Conservation (phyloP, 805 yeast genomes). For the Spathaspora girioi region DNA sequence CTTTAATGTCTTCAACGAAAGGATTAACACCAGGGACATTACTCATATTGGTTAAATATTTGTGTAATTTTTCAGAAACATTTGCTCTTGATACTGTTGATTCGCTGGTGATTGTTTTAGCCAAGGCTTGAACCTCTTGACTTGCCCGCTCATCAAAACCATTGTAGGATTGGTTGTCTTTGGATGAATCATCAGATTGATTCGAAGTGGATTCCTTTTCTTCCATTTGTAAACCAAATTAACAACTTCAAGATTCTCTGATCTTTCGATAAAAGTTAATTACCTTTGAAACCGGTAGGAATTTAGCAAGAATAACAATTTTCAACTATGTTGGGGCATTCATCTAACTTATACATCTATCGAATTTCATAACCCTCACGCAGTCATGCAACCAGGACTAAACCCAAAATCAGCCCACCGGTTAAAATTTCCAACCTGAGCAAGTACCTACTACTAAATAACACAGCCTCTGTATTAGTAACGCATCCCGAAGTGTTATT, state of each 20-base stretch:
- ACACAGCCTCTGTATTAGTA: neutral
- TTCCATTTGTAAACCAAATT: constrained; percentile 16
- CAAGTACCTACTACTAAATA: neutral
- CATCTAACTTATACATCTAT: neutral
- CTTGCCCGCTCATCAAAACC: constrained; percentile 36
- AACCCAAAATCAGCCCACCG: neutral
- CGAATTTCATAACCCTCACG: neutral
- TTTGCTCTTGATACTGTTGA: constrained; percentile 9
- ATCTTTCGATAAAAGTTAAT: neutral
- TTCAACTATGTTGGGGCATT: neutral
- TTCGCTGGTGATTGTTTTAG: constrained; percentile 34
- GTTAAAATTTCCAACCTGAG: neutral
- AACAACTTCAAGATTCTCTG: too few relatives aligned
- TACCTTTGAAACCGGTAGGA: too few relatives aligned
- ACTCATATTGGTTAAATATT: constrained; percentile 48
- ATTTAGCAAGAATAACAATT: too few relatives aligned
- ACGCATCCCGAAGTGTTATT: neutral
- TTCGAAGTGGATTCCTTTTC: constrained; percentile 26
- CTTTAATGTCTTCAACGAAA: constrained; percentile 17
- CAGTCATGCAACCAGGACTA: neutral
- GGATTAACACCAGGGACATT: constrained; percentile 49
- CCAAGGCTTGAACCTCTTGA: constrained; percentile 36
- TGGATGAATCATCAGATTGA: constrained; percentile 6
- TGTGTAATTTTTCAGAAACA: constrained; percentile 26
- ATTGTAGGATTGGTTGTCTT: constrained; percentile 38